phyloP scores from a whole-genome alignment of 176 grass and related monocot species.

The Phragmites australis region DNA sequence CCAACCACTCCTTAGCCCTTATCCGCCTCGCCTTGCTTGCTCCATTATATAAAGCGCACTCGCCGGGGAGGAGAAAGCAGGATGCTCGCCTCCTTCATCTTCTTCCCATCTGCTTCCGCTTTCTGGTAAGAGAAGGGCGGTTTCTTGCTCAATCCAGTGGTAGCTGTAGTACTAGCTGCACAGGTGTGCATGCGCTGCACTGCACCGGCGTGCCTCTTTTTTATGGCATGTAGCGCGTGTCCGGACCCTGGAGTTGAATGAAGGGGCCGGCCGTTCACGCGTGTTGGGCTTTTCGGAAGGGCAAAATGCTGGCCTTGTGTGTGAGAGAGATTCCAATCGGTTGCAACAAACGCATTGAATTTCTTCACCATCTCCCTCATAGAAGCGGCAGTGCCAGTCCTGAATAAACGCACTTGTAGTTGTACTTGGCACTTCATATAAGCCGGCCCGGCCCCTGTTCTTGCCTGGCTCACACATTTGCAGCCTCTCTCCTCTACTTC shows the following conservation, averaged over 20 bases:
- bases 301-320: background rate
- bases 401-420: background rate
- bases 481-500: slow-evolving; percentile 8
- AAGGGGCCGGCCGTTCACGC: slow-evolving; percentile 42
- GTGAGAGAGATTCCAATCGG: slow-evolving; percentile 29
- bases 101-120: background rate
- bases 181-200: background rate
- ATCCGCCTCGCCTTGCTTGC: background rate
- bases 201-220: background rate
- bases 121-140: slow-evolving; percentile 34
- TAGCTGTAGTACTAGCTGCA: background rate
- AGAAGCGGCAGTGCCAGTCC: background rate
- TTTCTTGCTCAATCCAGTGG: slow-evolving; percentile 19
- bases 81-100: slow-evolving; percentile 2
- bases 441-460: background rate
- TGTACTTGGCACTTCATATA: slow-evolving; percentile 19
- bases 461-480: slow-evolving; percentile 7
- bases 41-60: slow-evolving; percentile 27
- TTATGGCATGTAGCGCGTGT: slow-evolving; percentile 12
- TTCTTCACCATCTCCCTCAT: background rate
- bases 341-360: slow-evolving; percentile 61
- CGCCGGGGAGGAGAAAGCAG: background rate
- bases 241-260: background rate
- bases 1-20: slow-evolving; percentile 48
- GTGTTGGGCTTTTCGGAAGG: background rate